phyloP scores from a whole-genome alignment of 2,329 filamentous ascomycete species.

The Ophiocordyceps unilateralis region DNA sequence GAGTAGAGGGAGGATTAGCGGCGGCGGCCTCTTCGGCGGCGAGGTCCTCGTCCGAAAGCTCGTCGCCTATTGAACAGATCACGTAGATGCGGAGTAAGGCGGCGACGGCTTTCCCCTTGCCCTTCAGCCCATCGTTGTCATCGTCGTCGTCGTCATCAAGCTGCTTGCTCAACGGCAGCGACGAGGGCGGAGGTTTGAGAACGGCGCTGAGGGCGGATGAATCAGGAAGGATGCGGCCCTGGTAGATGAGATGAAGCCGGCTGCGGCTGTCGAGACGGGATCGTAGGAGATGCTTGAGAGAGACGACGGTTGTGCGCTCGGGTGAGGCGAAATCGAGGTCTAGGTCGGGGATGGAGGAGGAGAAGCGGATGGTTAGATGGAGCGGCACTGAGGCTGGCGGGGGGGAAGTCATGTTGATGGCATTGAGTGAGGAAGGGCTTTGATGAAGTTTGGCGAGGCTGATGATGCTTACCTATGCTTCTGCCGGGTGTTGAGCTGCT shows the following conservation, averaged over 20 bases:
- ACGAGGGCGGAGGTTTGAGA: constrained; percentile 44
- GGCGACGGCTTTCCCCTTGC: constrained; percentile 42
- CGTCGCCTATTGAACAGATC: constrained; percentile 79
- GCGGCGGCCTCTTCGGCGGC: constrained; percentile 41
- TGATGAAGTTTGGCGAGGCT: too few relatives aligned
- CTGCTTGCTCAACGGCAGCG: constrained; percentile 24
- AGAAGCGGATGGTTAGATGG: constrained; percentile 80
- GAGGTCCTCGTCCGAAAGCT: constrained; percentile 52
- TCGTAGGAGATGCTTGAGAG: constrained; percentile 72
- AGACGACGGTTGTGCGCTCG: constrained; percentile 51
- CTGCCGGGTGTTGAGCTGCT: too few relatives aligned
- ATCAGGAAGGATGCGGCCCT: constrained; percentile 74
- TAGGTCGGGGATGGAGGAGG: constrained; percentile 67
- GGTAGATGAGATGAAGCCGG: constrained; percentile 76
- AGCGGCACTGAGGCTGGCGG: constrained; percentile 24
- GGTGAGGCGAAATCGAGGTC: constrained; percentile 58
- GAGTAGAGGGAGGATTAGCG: constrained; percentile 19
- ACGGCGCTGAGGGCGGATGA: constrained; percentile 47
- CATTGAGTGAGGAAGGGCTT: neutral
- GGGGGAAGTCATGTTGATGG: constrained; percentile 8
- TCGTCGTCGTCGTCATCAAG: constrained; percentile 8
- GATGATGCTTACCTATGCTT: too few relatives aligned
- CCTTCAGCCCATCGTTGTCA: constrained; percentile 4
- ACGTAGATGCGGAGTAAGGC: constrained; percentile 52
- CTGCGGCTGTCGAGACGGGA: constrained; percentile 48